Base-by-base conservation (phyloP, 495 filamentous ascomycete genomes). In the Coniosporium apollinis region DNA sequence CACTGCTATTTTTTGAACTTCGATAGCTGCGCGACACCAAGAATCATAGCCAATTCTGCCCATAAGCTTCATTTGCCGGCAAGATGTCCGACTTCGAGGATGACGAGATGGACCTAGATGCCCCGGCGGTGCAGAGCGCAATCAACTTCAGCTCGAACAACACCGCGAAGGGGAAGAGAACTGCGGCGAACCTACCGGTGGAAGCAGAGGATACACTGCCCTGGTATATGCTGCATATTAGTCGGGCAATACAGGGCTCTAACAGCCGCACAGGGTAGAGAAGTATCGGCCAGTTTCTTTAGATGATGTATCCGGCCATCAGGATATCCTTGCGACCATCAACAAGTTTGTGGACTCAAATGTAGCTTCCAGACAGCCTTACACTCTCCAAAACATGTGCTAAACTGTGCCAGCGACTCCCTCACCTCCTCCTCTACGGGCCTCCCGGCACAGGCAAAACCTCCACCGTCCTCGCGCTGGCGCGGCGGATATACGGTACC, bases 301-400 rank as follows among this genome's bases (percentile, higher is more conserved):
- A 15, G 69, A 74, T 31, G 89, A 99, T 59, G 89, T 99, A 33
- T 87, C 82, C 3, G 89, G 89, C n/a, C 89, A 99, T 52, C 79
- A 94, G 52, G 89, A 96, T 57, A 94, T 97, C 48, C 69, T 97
- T 30, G 74, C 83, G 1, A 97, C 89, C 4, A 92, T 97, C 62
- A 94, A 94, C 61, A 82, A 80, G 51, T 99, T 99, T 47, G 74
- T 99, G 49, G 83, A 93, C 45, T 64, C 77, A 22, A 93, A 96
- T 61, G 75, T 79, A 57, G 14, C 58, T 42, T 34, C 7, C n/a
- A n/a, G 11, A 22, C 37, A 22, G 28, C 8, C 18, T 21, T 21
- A 17, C 35, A 28, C 24, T 14, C 13, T 19, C 5, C 30, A 33
- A 17, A 17, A 2, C 14, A 13, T 31, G 5, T 9, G 18, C 24